Conservation (phyloP, 495 filamentous ascomycete species). For the Neurospora intermedia region DNA sequence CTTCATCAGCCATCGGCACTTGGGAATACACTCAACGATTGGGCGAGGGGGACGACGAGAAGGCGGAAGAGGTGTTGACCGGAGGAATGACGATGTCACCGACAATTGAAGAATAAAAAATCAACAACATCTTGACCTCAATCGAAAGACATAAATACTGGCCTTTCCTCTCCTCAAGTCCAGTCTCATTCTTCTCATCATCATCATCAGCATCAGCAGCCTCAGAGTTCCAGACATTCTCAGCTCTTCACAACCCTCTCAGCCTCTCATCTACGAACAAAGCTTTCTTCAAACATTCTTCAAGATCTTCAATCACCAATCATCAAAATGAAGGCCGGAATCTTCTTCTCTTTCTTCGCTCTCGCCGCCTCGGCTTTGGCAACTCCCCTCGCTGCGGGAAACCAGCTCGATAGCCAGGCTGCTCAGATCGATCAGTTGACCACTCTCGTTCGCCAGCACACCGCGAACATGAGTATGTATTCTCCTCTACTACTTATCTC, state of each 20-base stretch:
- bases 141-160: neutral
- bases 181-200: neutral
- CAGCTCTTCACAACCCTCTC: neutral
- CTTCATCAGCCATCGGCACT: neutral
- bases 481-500: neutral
- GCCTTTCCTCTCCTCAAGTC: neutral
- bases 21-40: neutral
- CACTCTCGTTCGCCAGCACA: conserved; percentile 21
- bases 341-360: conserved; percentile 23
- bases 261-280: neutral
- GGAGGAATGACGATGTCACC: neutral
- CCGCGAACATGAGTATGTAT: conserved; percentile 26
- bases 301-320: neutral
- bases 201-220: neutral
- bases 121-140: neutral
- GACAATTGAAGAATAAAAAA: neutral
- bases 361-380: conserved; percentile 26
- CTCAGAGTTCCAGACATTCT: neutral
- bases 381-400: conserved; percentile 18
- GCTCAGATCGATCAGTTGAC: conserved; percentile 21
- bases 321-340: conserved; percentile 27
- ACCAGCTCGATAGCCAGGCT: conserved; percentile 22
- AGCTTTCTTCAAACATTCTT: neutral
- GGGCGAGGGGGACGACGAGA: neutral
- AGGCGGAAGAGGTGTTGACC: neutral